These are phyloP conservation scores for Gnomoniopsis smithogilvyi DNA, from an alignment of 2,329 filamentous ascomycete genomes.

Conservation along the genomic window DNA sequence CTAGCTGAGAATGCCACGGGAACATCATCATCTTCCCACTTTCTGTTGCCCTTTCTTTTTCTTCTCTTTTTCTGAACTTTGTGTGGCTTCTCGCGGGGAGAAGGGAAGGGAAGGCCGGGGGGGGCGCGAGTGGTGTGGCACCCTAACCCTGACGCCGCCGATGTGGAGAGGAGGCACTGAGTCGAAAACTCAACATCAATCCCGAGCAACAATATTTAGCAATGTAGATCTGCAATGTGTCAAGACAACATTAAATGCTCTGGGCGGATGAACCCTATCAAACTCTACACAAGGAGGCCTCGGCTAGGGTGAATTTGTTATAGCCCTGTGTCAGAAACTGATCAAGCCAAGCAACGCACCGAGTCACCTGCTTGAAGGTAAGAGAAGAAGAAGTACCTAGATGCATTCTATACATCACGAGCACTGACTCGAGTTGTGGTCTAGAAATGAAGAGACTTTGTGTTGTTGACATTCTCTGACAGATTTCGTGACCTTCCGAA, in stretches of 20 bases:
- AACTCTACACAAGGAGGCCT: not conserved
- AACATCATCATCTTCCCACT: not conserved
- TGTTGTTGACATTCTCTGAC: constrained; percentile 4
- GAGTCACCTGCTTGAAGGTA: not conserved
- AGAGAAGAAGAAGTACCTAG: not conserved
- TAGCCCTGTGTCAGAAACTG: not conserved
- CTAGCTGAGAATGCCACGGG: not conserved
- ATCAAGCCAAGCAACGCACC: not conserved
- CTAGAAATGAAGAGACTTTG: not conserved
- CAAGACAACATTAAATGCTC: too few relatives aligned
- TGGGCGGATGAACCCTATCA: not conserved
- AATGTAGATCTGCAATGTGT: not conserved
- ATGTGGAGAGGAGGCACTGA: not conserved
- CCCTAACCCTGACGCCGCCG: not conserved
- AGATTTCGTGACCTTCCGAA: constrained; percentile 4
- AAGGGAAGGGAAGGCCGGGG: too few relatives aligned
- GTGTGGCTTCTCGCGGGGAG: too few relatives aligned
- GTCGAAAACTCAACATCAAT: not conserved
- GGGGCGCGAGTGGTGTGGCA: not conserved
- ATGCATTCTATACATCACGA: not conserved
- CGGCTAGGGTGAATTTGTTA: not conserved
- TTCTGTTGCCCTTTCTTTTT: not conserved
- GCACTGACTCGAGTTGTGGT: not conserved
- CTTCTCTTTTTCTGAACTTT: not conserved
- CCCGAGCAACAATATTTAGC: not conserved